phyloP scores from a whole-genome alignment of 208 protist species.

The Trypanosomatidae sp. region DNA sequence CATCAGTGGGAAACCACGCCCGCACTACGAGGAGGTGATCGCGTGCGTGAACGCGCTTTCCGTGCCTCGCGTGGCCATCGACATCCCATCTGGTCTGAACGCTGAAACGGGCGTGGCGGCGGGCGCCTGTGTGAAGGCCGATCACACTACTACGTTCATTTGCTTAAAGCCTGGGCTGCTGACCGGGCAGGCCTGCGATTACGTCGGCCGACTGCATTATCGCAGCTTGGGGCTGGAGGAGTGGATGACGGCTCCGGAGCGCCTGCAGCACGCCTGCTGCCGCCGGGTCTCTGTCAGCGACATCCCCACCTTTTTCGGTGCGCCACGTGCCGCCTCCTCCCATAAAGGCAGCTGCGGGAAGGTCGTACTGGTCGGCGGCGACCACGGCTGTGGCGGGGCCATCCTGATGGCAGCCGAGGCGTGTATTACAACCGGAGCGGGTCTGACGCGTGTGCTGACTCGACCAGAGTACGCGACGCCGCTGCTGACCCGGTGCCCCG shows the following conservation, averaged over 20 bases:
- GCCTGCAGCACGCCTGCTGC: slow-evolving; percentile 28
- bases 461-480: slow-evolving; percentile 46
- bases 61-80: slow-evolving; percentile 70
- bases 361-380: slow-evolving; percentile 72
- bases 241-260: slow-evolving; percentile 45
- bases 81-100: slow-evolving; percentile 87
- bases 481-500: slow-evolving; percentile 74
- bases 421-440: slow-evolving; percentile 50
- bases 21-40: slow-evolving; percentile 64
- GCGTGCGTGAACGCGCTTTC: slow-evolving; percentile 45
- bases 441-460: slow-evolving; percentile 71
- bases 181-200: slow-evolving; percentile 53
- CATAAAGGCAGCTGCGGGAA: slow-evolving; percentile 78
- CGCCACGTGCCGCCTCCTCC: slow-evolving; percentile 26
- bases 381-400: slow-evolving; percentile 67
- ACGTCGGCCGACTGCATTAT: slow-evolving; percentile 78
- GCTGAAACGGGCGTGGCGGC: slow-evolving; percentile 65
- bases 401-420: slow-evolving; percentile 83
- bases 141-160: slow-evolving; percentile 83
- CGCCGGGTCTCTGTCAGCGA: slow-evolving; percentile 49
- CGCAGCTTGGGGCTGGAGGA: slow-evolving; percentile 48
- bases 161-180: slow-evolving; percentile 83
- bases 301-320: slow-evolving; percentile 38
- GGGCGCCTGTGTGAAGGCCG: slow-evolving; percentile 61
- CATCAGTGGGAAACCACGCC: slow-evolving; percentile 54